Evolutionary conservation across 1,284 basidiomycete species (phyloP), one percentile per base, ranked within the genome.

Genomic region (Ceratobasidium sp.): DNA sequence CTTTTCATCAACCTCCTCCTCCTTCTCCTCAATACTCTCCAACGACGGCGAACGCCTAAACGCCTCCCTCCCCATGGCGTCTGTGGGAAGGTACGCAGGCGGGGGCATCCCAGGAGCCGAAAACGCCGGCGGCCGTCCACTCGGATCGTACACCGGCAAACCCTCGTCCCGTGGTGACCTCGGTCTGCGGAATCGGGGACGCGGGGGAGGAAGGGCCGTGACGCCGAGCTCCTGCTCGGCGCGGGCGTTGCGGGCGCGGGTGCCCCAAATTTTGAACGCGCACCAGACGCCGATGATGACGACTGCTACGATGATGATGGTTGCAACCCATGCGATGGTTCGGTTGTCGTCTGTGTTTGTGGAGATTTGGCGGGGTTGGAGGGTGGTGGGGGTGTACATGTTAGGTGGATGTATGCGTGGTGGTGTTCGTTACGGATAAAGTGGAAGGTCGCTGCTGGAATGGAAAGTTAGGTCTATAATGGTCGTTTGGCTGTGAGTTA

Each of bases 1-100:
- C 56, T 58, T 60, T 43, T 60, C 45, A n/a, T 68, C 50, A 54
- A 55, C 68, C 56, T 69, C 55, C 25, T 71, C 50, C 31, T 69
- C 57, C 58, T 69, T 55, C 42, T 71, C 42, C 40, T 56, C 57
- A 69, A 60, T 60, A 13, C 38, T 43, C 43, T n/a, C 57, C n/a
- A 60, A 31, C n/a, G 45, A 60, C 27, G 43, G 29, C 6, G 31
- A 31, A 3, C 57, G 40, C 43, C 57, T 60, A 25, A 27, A 49
- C 15, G n/a, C 27, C 27, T 60, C 57, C 45, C 57, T 42, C 2
- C 42, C 38, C 15, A 29, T 47, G 1, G 57, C 22, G 22, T 60
- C 57, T 3, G 42, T 32, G n/a, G 43, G 42, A 25, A 60, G 22
- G 45, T 60, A 60, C 12, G 57, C 57, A 60, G 57, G 57, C 8